These are phyloP conservation scores for Knoxia roxburghii DNA, from an alignment of 257 asterid genomes.

Conservation along the genomic window DNA sequence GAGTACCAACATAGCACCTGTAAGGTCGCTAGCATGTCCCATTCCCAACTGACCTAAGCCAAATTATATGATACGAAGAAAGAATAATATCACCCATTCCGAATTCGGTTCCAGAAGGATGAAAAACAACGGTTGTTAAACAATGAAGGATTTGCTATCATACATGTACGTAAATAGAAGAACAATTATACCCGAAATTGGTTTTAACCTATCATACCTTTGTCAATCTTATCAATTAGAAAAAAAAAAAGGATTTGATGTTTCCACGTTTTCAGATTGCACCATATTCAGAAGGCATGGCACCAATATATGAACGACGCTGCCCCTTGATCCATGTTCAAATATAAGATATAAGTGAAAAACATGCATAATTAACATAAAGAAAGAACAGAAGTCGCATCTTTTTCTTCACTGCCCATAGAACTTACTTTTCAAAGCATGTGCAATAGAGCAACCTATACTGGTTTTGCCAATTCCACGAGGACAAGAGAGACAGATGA, in stretches of 20 bases:
- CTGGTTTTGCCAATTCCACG: conserved; percentile 99
- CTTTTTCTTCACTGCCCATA: conserved; percentile 37
- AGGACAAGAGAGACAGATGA: conserved; percentile 95
- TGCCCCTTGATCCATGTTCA: conserved; percentile 62
- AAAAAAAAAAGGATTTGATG: conserved; percentile 98
- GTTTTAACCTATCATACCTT: conserved; percentile 46
- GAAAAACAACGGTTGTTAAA: not conserved
- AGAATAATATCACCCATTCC: not conserved
- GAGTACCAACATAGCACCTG: conserved; percentile 99
- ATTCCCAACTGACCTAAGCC: conserved; percentile 78
- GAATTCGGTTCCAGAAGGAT: not conserved
- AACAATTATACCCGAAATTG: not conserved
- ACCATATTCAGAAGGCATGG: conserved; percentile 99
- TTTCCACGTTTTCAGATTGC: conserved; percentile 94
- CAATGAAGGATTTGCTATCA: not conserved
- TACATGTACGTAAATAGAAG: not conserved
- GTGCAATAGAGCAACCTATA: conserved; percentile 96
- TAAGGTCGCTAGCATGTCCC: conserved; percentile 99
- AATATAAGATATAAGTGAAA: conserved; percentile 16
- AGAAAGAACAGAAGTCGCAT: not conserved
- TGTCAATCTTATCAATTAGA: conserved; percentile 95
- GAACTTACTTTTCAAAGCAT: conserved; percentile 95
- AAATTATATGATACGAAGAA: conserved; percentile 1
- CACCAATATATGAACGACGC: conserved; percentile 98
- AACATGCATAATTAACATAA: not conserved